Evolutionary conservation across 23 red algal species (phyloP).

Genomic region (Agarophyton chilense): DNA sequence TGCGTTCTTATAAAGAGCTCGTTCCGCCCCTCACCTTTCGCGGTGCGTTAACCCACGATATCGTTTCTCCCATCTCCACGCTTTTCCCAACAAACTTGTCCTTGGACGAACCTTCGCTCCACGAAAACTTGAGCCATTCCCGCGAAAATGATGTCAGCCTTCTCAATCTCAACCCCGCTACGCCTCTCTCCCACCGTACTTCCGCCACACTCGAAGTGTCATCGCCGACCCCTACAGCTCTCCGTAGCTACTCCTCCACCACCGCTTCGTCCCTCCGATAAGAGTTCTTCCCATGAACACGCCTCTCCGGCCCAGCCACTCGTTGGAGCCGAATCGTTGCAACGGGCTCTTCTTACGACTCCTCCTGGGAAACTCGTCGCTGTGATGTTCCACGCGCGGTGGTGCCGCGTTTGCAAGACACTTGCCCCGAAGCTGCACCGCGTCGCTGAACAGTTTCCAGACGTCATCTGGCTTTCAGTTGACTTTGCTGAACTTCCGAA

Average conservation of each 20-base stretch:
- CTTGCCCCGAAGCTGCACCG: constrained; percentile 12
- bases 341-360: constrained; percentile 3
- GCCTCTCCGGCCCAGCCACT: constrained; percentile 25
- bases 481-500: constrained; percentile 47
- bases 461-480: constrained; percentile 22
- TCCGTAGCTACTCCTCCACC: constrained; percentile 33
- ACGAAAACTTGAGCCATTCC: too few relatives aligned
- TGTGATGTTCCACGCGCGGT: constrained; percentile 51
- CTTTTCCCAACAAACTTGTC: neutral
- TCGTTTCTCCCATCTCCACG: neutral
- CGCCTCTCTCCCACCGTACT: neutral
- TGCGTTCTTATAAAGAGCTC: too few relatives aligned
- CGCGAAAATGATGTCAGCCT: too few relatives aligned
- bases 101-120: too few relatives aligned
- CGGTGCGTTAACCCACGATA: too few relatives aligned
- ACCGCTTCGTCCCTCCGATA: constrained; percentile 29
- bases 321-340: constrained; percentile 2
- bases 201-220: neutral
- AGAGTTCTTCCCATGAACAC: neutral
- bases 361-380: constrained; percentile 41
- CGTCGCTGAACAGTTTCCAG: constrained; percentile 44
- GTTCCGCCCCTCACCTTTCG: too few relatives aligned
- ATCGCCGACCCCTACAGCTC: neutral
- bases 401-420: constrained; percentile 67
- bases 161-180: neutral